Evolutionary conservation across 2,329 filamentous ascomycete genomes (phyloP), one percentile per base, ranked within the genome.

Genomic region (Talaromyces islandicus): DNA sequence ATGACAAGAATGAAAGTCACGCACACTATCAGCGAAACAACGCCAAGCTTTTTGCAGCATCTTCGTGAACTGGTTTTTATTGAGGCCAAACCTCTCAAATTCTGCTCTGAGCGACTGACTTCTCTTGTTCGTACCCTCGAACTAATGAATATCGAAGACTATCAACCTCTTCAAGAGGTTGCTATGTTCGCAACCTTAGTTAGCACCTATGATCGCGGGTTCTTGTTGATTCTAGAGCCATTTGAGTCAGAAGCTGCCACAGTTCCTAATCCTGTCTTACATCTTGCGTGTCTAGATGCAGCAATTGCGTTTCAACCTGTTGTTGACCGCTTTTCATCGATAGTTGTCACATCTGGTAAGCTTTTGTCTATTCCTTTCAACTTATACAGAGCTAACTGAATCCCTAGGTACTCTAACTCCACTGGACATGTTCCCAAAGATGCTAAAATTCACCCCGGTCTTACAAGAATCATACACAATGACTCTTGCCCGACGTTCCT

Each of bases 1-100:
- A 97, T 92, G 82, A 97, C 93, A 1, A 86, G 95, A 61, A 97
- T 99, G 94, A 97, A 96, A 80, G 92, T 97, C 14, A 87, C 94
- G 4, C 92, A 97, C 71, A 93, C 96, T 65, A 97, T 97, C 64
- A 97, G 94, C 7, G 94, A 99, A 75, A 99, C 93, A 0, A 94
- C 94, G 0, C 89, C 90, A 2, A 97, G 93, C 0, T 99, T 99
- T 73, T 81, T 99, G 9, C 85, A 89, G 17, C 93, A 99, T 78
- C 81, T 99, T 7, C 95, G 91, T 71, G 94, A 99, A 66, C 87
- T 96, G 60, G 99, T 95, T 0, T 99, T 96, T 70, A 99, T 99
- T 68, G 94, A 99, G 72, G 91, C 91, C 73, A 99, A 99, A 68
- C 94, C 94, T 0, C 76, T 99, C 11, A 83, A 80, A 54, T 99